Conservation (phyloP, 345 rosid genomes). For the Abelmoschus esculentus region DNA sequence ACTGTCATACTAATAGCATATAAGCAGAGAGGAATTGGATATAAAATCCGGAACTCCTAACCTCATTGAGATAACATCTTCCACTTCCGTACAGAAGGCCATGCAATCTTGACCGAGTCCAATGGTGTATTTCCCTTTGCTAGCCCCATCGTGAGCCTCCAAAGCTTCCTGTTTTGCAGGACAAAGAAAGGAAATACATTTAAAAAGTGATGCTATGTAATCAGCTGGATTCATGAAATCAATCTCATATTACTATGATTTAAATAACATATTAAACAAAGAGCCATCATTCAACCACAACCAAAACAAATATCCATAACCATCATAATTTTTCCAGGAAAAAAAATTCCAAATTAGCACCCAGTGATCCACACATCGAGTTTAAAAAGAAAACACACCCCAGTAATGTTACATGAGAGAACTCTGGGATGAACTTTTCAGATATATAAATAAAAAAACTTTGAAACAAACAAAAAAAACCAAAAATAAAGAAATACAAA, state of each 20-base stretch:
- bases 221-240: background rate
- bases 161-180: slow-evolving; percentile 54
- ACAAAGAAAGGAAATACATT: background rate
- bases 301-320: background rate
- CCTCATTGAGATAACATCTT: slow-evolving; percentile 99
- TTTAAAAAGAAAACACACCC: too few relatives aligned
- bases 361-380: background rate
- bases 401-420: too few relatives aligned
- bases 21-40: background rate
- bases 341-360: background rate
- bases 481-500: too few relatives aligned
- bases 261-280: background rate
- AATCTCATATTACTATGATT: background rate
- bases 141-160: slow-evolving; percentile 92
- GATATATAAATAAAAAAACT: too few relatives aligned
- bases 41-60: slow-evolving; percentile 13
- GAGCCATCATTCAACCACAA: background rate
- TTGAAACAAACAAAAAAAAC: too few relatives aligned
- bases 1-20: background rate
- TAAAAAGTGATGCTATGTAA: background rate
- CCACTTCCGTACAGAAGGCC: slow-evolving; percentile 96
- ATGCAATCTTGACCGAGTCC: slow-evolving; percentile 99
- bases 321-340: background rate
- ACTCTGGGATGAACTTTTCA: too few relatives aligned
- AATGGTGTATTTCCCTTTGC: slow-evolving; percentile 96